Conservation (phyloP, 495 filamentous ascomycete genomes). For the Penicillium bialowiezense region DNA sequence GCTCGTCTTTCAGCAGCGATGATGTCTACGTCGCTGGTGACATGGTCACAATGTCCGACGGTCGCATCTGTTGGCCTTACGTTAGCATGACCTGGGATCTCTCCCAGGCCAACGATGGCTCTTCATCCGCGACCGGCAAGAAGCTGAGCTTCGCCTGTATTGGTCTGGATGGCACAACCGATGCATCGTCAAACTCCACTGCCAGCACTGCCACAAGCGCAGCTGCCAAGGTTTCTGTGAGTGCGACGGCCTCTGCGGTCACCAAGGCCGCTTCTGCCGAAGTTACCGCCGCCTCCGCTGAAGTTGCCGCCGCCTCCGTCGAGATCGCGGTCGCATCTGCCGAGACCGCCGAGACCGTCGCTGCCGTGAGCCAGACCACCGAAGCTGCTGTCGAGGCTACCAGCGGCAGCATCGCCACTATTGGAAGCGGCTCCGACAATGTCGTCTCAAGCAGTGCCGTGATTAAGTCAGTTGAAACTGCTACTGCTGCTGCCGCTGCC, state of each 20-base stretch:
- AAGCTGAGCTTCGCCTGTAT: background rate
- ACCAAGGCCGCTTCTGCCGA: background rate
- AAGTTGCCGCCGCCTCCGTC: background rate
- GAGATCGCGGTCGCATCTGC: background rate
- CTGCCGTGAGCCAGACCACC: background rate
- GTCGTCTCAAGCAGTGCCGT: no score
- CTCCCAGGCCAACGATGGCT: slow-evolving; percentile 21
- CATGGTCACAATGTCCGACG: slow-evolving; percentile 46
- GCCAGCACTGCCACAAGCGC: background rate
- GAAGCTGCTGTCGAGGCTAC: background rate
- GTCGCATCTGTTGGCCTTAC: slow-evolving; percentile 55
- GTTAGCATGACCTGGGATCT: slow-evolving; percentile 49
- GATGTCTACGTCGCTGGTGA: slow-evolving; percentile 53
- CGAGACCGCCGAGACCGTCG: background rate
- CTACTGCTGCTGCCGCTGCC: background rate
- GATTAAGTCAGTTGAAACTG: no score
- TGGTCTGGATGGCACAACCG: background rate
- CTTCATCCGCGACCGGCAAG: background rate
- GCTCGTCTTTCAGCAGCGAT: slow-evolving; percentile 31
- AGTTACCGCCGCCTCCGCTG: background rate
- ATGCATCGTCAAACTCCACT: background rate
- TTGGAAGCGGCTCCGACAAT: background rate
- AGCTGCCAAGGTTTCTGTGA: background rate
- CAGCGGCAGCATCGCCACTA: background rate
- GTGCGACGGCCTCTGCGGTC: background rate